Evolutionary conservation across 805 yeast species (phyloP).

Genomic region (Teunomyces atbi): DNA sequence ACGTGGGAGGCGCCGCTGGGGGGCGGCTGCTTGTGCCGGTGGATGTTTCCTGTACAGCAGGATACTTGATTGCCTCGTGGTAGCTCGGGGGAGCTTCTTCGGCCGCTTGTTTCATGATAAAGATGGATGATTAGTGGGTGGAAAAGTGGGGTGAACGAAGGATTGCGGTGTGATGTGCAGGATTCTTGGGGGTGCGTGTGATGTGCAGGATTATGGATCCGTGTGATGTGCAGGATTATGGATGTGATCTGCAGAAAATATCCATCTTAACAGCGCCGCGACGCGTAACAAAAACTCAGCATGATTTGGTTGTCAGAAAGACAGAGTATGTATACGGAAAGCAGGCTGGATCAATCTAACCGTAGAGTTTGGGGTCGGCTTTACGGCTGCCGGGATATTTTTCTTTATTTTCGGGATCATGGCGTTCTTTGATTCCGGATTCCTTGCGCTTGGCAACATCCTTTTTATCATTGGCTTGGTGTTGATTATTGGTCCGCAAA

Average conservation of each 20-base stretch:
- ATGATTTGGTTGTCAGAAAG: constrained; percentile 76
- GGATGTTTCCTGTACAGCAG: constrained; percentile 7
- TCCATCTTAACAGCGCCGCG: neutral
- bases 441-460: constrained; percentile 86
- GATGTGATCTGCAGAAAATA: too few species aligned
- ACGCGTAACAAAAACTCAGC: neutral
- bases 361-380: constrained; percentile 85
- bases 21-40: constrained; percentile 6
- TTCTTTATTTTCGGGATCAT: constrained; percentile 80
- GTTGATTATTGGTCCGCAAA: constrained; percentile 82
- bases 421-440: constrained; percentile 83
- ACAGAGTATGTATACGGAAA: constrained; percentile 53
- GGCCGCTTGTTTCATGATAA: neutral
- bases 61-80: constrained; percentile 39
- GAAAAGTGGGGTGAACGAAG: too few species aligned
- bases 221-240: too few species aligned
- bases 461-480: constrained; percentile 78
- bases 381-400: constrained; percentile 80
- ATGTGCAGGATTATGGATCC: too few species aligned
- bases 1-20: constrained; percentile 7
- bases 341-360: constrained; percentile 18
- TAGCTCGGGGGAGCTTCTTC: constrained; percentile 45
- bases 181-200: too few species aligned
- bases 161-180: too few species aligned
- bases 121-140: neutral